Conservation (phyloP, 2,329 filamentous ascomycete genomes). For the Dothistroma pini region DNA sequence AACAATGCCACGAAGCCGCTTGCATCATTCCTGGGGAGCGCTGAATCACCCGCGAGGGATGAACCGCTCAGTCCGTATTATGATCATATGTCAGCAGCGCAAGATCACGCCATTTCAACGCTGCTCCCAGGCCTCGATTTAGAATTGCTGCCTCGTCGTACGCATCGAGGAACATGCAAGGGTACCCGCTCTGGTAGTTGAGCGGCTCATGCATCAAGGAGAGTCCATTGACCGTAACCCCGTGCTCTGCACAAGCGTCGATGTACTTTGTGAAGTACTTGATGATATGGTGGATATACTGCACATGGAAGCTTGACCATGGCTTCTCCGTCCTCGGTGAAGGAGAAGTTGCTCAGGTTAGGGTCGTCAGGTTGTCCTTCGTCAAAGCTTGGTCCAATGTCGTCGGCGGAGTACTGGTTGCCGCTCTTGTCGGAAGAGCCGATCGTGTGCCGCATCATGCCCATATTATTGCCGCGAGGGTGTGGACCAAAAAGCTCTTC, state of each 20-base stretch:
- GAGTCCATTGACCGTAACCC: conserved; percentile 37
- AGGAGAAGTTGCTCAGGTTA: conserved; percentile 31
- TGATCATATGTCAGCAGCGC: conserved; percentile 41
- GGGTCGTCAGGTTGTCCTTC: conserved; percentile 35
- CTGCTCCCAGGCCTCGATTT: conserved; percentile 28
- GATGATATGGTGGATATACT: conserved; percentile 34
- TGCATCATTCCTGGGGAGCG: conserved; percentile 31
- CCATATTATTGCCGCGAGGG: conserved; percentile 35
- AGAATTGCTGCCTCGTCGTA: conserved; percentile 35
- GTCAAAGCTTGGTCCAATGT: conserved; percentile 33
- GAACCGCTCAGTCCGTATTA: conserved; percentile 38
- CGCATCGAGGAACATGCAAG: conserved; percentile 39
- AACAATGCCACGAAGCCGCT: conserved; percentile 41
- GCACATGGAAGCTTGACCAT: conserved; percentile 38
- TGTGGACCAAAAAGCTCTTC: conserved; percentile 34
- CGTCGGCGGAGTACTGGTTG: conserved; percentile 38
- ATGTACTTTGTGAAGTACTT: conserved; percentile 40
- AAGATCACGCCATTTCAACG: conserved; percentile 20
- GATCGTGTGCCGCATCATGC: conserved; percentile 42
- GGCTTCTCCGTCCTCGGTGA: conserved; percentile 36
- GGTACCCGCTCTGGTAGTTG: conserved; percentile 38
- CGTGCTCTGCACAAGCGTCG: conserved; percentile 34
- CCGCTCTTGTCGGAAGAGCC: conserved; percentile 38
- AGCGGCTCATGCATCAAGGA: conserved; percentile 41
- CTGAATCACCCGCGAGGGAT: conserved; percentile 36